Base-by-base conservation (phyloP, 306 rosid species). In the Pyrus betulifolia region DNA sequence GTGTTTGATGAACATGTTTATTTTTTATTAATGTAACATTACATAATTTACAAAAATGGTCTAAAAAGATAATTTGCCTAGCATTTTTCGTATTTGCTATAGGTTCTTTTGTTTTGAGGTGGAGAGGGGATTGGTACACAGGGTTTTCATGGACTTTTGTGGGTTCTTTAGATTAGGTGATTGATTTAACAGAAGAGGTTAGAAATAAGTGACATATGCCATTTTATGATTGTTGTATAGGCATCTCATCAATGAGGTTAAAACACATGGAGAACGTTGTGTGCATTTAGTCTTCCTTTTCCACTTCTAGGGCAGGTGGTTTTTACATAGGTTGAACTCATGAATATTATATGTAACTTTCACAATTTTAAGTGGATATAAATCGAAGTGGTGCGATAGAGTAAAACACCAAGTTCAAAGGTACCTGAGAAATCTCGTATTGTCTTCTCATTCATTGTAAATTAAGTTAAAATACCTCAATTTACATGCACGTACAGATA, bases 101-200 rank as follows among this genome's bases (percentile, higher is more conserved):
- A 15, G 42, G 11, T 64, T 18, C 8, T 30, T 79, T 64, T 66
- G 69, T 74, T 44, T 67, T 78, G 55, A 63, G 69, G 42, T 69
- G 19, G 57, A 64, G 79, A 63, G 81, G 35, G 28, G 77, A 68
- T 71, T 21, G 76, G 59, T 73, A 64, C 60, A 78, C 77, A 76
- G 70, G 78, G 72, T 74, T 81, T 70, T 80, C 74, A 82, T 82
- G 83, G 64, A 54, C 82, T 82, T 58, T 25, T 28, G 61, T 70
- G 81, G 71, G 71, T 82, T 78, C 79, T 77, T 66, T 71, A 40
- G 87, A 74, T 82, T 79, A 84, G 83, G 83, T 71, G 79, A 80
- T 82, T 66, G 71, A 81, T 81, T 60, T 76, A 61, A 67, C 74
- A 76, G 68, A 77, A 77, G 75, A 63, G 22, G 27, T 70, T 68